These are phyloP conservation scores for Inga laurina DNA, from an alignment of 306 rosid species.

Conservation along the genomic window DNA sequence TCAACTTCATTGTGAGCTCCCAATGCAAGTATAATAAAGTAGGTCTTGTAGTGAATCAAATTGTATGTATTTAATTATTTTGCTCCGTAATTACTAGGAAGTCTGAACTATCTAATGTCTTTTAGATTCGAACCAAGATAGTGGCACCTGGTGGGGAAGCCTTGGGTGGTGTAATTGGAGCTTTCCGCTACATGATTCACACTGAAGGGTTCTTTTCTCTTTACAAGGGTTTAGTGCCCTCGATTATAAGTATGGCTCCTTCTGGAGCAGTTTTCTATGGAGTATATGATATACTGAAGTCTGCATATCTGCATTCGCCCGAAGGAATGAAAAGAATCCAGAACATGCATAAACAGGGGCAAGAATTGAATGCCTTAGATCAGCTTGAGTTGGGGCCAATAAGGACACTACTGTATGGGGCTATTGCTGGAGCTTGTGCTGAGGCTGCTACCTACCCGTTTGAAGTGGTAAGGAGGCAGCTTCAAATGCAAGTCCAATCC, in stretches of 20 bases:
- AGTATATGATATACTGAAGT: conserved; percentile 84
- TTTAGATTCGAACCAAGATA: conserved; percentile 87
- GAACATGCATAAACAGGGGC: conserved; percentile 64
- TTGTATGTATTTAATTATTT: conserved; percentile 20
- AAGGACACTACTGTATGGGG: conserved; percentile 85
- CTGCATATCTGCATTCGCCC: conserved; percentile 85
- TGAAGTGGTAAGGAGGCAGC: conserved; percentile 90
- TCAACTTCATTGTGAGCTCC: conserved; percentile 19
- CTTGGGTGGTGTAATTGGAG: conserved; percentile 89
- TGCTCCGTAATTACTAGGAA: conserved; percentile 22
- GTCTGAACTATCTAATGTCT: conserved; percentile 25
- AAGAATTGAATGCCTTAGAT: conserved; percentile 78
- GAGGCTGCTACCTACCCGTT: conserved; percentile 95
- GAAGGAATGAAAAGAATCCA: conserved; percentile 81
- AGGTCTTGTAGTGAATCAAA: conserved; percentile 16
- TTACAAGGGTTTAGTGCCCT: conserved; percentile 93
- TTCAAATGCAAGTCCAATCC: conserved; percentile 87
- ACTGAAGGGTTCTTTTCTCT: conserved; percentile 93
- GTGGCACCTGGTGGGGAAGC: conserved; percentile 99
- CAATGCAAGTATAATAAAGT: background rate
- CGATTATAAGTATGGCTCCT: conserved; percentile 95
- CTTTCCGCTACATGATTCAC: conserved; percentile 79
- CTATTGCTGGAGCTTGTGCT: conserved; percentile 95
- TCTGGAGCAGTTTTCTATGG: conserved; percentile 96
- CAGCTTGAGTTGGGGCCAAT: conserved; percentile 91